Evolutionary conservation across 2,329 filamentous ascomycete genomes (phyloP).

Genomic region (Colletotrichum noveboracense): DNA sequence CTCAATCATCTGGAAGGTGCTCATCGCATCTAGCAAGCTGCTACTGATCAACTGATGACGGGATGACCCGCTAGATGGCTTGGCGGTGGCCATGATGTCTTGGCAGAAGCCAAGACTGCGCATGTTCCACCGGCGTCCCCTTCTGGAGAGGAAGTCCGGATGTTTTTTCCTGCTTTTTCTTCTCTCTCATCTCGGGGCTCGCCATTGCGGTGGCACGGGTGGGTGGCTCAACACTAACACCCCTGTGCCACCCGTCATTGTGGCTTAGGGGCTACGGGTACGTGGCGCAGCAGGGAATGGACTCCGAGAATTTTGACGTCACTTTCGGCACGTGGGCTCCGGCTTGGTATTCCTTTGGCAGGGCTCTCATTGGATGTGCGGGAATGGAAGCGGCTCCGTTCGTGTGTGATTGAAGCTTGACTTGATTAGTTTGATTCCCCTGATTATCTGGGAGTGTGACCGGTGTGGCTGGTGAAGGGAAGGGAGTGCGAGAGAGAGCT

Average conservation of each 20-base stretch:
- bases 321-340: neutral
- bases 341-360: neutral
- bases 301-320: neutral
- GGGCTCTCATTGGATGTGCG: neutral
- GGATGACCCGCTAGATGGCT: conserved; percentile 6
- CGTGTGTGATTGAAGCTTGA: neutral
- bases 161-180: neutral
- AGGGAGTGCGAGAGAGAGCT: neutral
- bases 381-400: neutral
- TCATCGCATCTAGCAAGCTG: neutral
- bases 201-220: neutral
- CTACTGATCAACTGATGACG: neutral
- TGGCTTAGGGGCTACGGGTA: neutral
- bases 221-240: neutral
- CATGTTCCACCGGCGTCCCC: neutral
- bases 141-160: neutral
- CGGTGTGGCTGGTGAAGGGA: neutral
- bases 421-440: neutral
- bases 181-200: neutral
- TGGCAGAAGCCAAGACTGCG: neutral
- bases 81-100: neutral
- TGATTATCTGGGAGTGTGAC: neutral
- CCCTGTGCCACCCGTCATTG: neutral
- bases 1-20: neutral
- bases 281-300: neutral